Conservation (phyloP, 2,329 filamentous ascomycete species). For the Raffaelea ambrosiae region DNA sequence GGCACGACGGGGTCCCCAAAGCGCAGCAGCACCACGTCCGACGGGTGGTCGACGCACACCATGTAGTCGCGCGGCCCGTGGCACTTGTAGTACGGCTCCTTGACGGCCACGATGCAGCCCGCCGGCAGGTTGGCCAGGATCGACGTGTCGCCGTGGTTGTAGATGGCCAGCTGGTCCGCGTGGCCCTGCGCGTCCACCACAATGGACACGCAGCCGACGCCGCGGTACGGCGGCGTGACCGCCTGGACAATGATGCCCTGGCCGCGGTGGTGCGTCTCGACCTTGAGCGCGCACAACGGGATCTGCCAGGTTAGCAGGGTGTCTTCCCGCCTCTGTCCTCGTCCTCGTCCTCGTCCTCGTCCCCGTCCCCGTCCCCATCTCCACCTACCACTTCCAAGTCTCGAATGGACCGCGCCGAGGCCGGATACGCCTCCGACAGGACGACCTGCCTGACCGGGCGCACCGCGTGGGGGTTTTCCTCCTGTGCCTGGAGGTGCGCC, state of each 20-base stretch:
- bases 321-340: too few species aligned
- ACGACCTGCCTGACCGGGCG: slow-evolving; percentile 21
- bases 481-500: slow-evolving; percentile 4
- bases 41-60: slow-evolving; percentile 27
- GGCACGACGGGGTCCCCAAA: slow-evolving; percentile 23
- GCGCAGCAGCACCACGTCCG: slow-evolving; percentile 21
- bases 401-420: slow-evolving; percentile 18
- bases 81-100: slow-evolving; percentile 28
- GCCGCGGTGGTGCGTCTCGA: slow-evolving; percentile 25
- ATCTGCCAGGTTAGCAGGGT: too few species aligned
- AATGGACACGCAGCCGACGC: slow-evolving; percentile 24
- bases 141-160: slow-evolving; percentile 22
- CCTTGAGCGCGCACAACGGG: slow-evolving; percentile 19
- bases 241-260: slow-evolving; percentile 22
- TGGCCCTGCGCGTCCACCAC: slow-evolving; percentile 27
- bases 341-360: too few species aligned
- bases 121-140: slow-evolving; percentile 18
- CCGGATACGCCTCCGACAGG: slow-evolving; percentile 17
- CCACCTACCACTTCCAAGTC: slow-evolving; percentile 21
- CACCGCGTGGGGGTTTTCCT: background rate
- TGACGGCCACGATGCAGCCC: slow-evolving; percentile 21
- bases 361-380: too few species aligned
- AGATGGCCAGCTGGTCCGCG: slow-evolving; percentile 27
- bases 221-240: slow-evolving; percentile 21
- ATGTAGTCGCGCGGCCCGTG: slow-evolving; percentile 21